Evolutionary conservation across 352 stramenopile species (phyloP).

Genomic region (Phytophthora sojae): DNA sequence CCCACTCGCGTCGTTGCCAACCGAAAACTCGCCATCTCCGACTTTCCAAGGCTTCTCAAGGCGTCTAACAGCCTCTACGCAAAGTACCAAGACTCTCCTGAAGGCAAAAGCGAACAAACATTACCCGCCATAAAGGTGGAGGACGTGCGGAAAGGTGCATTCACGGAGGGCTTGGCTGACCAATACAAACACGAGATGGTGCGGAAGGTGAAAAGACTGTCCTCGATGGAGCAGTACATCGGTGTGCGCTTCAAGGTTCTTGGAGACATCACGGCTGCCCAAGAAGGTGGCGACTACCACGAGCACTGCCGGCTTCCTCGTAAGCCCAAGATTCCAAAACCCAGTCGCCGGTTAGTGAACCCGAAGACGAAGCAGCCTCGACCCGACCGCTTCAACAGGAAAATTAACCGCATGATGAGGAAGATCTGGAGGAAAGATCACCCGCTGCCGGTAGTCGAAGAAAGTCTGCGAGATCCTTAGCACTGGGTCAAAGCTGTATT

Average conservation of each 20-base stretch:
- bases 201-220: slow-evolving; percentile 56
- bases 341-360: slow-evolving; percentile 42
- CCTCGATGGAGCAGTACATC: slow-evolving; percentile 66
- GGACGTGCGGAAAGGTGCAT: slow-evolving; percentile 61
- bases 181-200: slow-evolving; percentile 72
- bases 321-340: slow-evolving; percentile 82
- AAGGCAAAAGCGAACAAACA: slow-evolving; percentile 21
- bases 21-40: slow-evolving; percentile 46
- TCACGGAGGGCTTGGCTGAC: slow-evolving; percentile 53
- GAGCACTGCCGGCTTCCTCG: slow-evolving; percentile 41
- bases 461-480: slow-evolving; percentile 76
- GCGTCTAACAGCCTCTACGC: slow-evolving; percentile 48
- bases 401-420: slow-evolving; percentile 83
- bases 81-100: slow-evolving; percentile 35
- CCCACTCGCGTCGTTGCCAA: neutral
- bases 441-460: slow-evolving; percentile 70
- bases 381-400: slow-evolving; percentile 78
- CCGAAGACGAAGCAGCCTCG: slow-evolving; percentile 58
- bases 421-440: slow-evolving; percentile 79
- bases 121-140: slow-evolving; percentile 51
- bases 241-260: slow-evolving; percentile 59
- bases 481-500: slow-evolving; percentile 13
- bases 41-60: slow-evolving; percentile 44
- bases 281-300: slow-evolving; percentile 29
- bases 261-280: slow-evolving; percentile 42